A percentile compares a stretch with the other conserved stretches of the same genome.
These are phyloP conservation scores for Ophiostoma ips DNA, from an alignment of 2,329 filamentous ascomycete genomes.

Conservation along the genomic window DNA sequence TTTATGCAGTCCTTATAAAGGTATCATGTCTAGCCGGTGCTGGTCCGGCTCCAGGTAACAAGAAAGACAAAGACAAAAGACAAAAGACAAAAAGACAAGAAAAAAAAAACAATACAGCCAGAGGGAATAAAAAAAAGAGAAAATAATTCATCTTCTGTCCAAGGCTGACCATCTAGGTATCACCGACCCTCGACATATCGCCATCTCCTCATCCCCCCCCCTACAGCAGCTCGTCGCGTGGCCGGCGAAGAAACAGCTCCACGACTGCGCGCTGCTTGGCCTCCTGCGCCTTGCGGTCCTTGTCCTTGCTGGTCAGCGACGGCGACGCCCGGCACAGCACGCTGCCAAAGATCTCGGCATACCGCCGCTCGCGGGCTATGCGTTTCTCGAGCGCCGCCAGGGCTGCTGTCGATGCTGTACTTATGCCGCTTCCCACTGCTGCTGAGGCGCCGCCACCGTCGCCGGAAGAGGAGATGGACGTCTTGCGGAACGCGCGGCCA, in stretches of 20 bases:
- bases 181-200: too few relatives aligned
- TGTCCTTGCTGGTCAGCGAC: slow-evolving; percentile 22
- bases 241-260: slow-evolving; percentile 48
- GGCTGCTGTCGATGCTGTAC: too few relatives aligned
- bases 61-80: neutral
- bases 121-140: neutral
- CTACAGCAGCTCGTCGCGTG: slow-evolving; percentile 11
- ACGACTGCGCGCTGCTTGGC: slow-evolving; percentile 53
- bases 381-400: slow-evolving; percentile 35
- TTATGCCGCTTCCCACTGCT: too few relatives aligned
- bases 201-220: too few relatives aligned
- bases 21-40: too few relatives aligned
- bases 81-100: neutral
- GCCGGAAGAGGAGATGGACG: too few relatives aligned
- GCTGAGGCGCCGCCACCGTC: too few relatives aligned
- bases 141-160: too few relatives aligned
- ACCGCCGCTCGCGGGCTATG: slow-evolving; percentile 43
- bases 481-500: slow-evolving; percentile 17
- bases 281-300: slow-evolving; percentile 44
- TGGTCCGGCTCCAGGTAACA: too few relatives aligned
- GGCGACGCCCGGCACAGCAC: slow-evolving; percentile 41
- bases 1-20: too few relatives aligned
- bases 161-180: too few relatives aligned
- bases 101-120: too few relatives aligned
- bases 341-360: slow-evolving; percentile 51